phyloP scores from a whole-genome alignment of 495 filamentous ascomycete species.

The Letharia lupina region DNA sequence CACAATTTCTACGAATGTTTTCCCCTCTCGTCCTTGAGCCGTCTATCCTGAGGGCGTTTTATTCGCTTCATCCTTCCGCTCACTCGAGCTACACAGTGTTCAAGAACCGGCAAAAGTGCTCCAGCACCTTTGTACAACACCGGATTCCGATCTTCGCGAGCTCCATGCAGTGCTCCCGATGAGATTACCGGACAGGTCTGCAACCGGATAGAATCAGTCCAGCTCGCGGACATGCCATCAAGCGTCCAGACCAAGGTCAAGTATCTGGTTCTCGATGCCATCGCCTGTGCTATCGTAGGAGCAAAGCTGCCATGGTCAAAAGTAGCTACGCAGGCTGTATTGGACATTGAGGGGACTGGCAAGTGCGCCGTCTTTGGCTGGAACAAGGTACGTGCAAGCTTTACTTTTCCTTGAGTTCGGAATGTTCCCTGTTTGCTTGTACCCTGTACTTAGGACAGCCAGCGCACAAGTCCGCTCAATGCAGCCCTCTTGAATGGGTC shows the following conservation, averaged over 20 bases:
- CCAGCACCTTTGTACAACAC: not conserved
- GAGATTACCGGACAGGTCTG: not conserved
- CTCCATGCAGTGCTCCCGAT: not conserved
- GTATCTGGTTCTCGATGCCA: not conserved
- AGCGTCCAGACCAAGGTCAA: not conserved
- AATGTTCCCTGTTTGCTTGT: too few species aligned
- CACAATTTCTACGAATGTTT: not conserved
- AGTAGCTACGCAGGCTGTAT: not conserved
- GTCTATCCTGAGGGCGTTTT: not conserved
- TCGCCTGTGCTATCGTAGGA: not conserved
- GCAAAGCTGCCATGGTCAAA: not conserved
- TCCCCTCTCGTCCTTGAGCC: not conserved
- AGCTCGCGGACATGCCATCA: not conserved
- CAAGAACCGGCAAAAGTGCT: not conserved
- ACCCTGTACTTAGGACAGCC: too few species aligned
- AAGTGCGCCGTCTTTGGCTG: not conserved
- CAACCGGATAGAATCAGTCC: not conserved
- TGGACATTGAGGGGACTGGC: not conserved
- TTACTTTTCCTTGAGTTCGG: too few species aligned
- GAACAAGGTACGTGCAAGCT: not conserved
- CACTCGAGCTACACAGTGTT: not conserved
- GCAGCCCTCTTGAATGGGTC: not conserved
- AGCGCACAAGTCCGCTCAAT: not conserved
- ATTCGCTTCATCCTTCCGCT: not conserved
- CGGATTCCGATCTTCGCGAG: not conserved